Percentiles rank a stretch among this genome's conserved stretches.
Conservation (phyloP, 306 rosid species). For the Vigna angularis region DNA sequence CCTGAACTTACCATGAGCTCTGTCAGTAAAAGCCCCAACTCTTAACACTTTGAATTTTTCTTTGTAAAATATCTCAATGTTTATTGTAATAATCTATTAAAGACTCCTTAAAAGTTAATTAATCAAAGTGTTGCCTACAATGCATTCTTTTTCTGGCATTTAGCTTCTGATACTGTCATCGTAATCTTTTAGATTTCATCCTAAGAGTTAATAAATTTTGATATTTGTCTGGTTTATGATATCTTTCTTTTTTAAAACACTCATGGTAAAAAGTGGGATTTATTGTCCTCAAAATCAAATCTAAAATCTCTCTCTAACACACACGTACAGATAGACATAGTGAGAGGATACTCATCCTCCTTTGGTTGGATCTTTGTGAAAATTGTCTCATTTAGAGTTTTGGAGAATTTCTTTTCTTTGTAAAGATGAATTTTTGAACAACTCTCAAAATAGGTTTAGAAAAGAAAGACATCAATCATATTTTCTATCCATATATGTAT, state of each 20-base stretch:
- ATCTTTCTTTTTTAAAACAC: neutral
- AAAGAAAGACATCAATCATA: neutral
- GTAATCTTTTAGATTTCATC: neutral
- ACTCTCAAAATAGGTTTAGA: neutral
- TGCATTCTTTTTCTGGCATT: neutral
- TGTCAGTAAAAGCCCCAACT: neutral
- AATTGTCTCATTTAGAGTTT: neutral
- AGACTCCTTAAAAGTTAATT: neutral
- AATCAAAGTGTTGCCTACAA: neutral
- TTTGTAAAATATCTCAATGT: neutral
- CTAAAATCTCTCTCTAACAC: too few species aligned
- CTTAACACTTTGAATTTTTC: neutral
- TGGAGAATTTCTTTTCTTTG: neutral
- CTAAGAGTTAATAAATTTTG: neutral
- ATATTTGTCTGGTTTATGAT: neutral
- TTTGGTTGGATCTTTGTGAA: neutral
- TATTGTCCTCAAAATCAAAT: too few species aligned
- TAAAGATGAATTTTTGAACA: neutral
- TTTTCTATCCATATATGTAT: too few species aligned
- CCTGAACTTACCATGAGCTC: constrained; percentile 2
- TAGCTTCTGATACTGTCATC: neutral
- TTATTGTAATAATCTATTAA: neutral
- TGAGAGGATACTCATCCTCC: too few species aligned
- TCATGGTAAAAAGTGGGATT: neutral
- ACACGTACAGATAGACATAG: too few species aligned